Base-by-base conservation (phyloP, 192 early-diverging fungal species). In the Oehlia diaphana region DNA sequence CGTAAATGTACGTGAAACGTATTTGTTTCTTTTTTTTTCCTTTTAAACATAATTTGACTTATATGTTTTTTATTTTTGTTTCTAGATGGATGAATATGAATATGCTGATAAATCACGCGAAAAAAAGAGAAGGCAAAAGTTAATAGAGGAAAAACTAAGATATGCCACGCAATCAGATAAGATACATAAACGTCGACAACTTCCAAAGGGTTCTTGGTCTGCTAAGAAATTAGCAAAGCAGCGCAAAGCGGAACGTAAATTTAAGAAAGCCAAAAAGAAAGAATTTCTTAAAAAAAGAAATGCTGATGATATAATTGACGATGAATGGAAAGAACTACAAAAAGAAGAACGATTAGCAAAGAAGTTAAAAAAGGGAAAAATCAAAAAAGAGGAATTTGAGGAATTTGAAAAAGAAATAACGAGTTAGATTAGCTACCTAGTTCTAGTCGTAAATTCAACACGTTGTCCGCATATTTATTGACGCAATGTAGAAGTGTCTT, bases 91-190 rank as follows among this genome's bases (percentile, higher is more conserved):
- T 80, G 80, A 79, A 61, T 93, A 92, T 76, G 85, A 88, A 69
- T 95, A 91, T 82, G 84, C 86, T 28, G 92, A 95, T 80, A 93
- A 93, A 62, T 84, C 81, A 61, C 87, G 91, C 33, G 94, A 96
- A 68, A 87, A 87, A 50, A 89, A 94, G 79, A 88, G 94, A 47
- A 74, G 86, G 35, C 83, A 83, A 9, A 92, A 91, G 79, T 39
- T 89, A 39, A 77, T 84, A 16, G 85, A 84, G 58, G 80, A 76
- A 23, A 81, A 67, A 37, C 58, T 23, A 68, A 81, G 69, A 66
- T 37, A 14, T n/a, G 14, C 33, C 31, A 26, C 7, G 16, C 49
- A 47, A 33, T n/a, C 69, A 71, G 37, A 13, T 4, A 33, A 39
- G 33, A 33, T 42, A 70, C 14, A 14, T 33, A 47, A 50, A 13